Conservation (phyloP, 305 asterid species). For the Solanum hybrid region DNA sequence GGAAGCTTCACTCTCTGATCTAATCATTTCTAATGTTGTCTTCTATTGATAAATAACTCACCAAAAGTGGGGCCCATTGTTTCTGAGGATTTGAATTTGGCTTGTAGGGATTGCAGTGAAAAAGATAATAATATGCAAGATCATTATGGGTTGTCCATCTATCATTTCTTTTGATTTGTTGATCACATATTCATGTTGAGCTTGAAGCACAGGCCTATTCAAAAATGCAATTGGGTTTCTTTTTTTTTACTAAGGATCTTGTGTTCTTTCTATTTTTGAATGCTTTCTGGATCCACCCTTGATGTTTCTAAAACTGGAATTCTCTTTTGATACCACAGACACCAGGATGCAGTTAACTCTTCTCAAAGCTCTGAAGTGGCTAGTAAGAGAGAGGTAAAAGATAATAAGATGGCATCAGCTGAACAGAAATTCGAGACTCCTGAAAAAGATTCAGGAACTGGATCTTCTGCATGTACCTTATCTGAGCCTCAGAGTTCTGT, state of each 20-base stretch:
- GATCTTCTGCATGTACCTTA: slow-evolving; percentile 15
- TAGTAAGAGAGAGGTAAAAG: slow-evolving; percentile 11
- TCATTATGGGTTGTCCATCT: background rate
- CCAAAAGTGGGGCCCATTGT: background rate
- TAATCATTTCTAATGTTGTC: background rate
- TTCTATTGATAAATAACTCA: background rate
- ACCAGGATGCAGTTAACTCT: slow-evolving; percentile 22
- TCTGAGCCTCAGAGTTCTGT: slow-evolving; percentile 19
- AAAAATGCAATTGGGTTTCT: background rate
- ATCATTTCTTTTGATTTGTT: background rate
- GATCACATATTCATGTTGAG: background rate
- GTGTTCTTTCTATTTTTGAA: background rate
- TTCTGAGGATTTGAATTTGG: background rate
- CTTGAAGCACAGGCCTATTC: background rate
- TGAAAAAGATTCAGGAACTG: slow-evolving; percentile 9
- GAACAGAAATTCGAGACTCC: slow-evolving; percentile 14
- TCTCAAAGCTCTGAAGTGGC: slow-evolving; percentile 25
- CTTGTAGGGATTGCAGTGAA: background rate
- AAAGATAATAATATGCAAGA: background rate
- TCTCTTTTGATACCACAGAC: slow-evolving; percentile 1
- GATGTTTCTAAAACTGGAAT: slow-evolving; percentile 7
- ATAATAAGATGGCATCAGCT: slow-evolving; percentile 16
- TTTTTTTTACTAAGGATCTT: background rate
- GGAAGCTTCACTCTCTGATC: background rate
- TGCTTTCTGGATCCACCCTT: slow-evolving; percentile 1